Conservation (phyloP, 164 flowering plant genomes). For the Protea cynaroides region DNA sequence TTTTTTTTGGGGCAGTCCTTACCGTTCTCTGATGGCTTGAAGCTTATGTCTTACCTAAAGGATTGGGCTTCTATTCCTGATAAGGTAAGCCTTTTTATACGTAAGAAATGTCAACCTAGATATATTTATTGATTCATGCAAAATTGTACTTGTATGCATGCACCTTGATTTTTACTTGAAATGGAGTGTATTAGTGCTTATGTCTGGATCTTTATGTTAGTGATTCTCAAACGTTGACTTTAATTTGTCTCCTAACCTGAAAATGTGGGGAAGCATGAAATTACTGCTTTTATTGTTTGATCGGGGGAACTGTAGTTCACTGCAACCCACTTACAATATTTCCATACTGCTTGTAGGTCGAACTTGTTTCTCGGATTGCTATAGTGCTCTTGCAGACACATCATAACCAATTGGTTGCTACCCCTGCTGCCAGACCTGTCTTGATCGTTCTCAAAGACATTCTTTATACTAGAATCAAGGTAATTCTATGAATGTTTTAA, state of each 20-base stretch:
- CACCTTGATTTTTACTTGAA: not conserved
- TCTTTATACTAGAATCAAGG: slow-evolving; percentile 74
- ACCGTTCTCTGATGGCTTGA: slow-evolving; percentile 90
- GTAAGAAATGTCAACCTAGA: not conserved
- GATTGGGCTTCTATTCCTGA: slow-evolving; percentile 69
- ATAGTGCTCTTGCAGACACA: slow-evolving; percentile 73
- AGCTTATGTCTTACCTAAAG: slow-evolving; percentile 69
- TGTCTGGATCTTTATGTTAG: not conserved
- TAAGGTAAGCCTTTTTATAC: slow-evolving; percentile 41
- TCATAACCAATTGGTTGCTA: slow-evolving; percentile 69
- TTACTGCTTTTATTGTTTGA: not conserved
- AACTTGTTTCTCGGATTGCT: slow-evolving; percentile 76
- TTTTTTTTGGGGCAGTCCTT: slow-evolving; percentile 49
- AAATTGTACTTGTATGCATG: not conserved
- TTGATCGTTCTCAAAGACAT: slow-evolving; percentile 59
- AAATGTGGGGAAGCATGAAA: not conserved
- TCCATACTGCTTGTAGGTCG: slow-evolving; percentile 49
- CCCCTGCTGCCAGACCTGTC: slow-evolving; percentile 72
- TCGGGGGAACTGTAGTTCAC: not conserved
- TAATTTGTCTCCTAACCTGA: not conserved
- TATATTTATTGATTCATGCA: not conserved
- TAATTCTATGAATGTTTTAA: slow-evolving; percentile 15
- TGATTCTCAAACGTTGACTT: not conserved
- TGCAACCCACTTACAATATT: not conserved
- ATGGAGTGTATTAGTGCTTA: not conserved